Percentiles rank a stretch among this genome's conserved stretches.
Conservation (phyloP, 257 asterid species). For the Handroanthus guayacan region DNA sequence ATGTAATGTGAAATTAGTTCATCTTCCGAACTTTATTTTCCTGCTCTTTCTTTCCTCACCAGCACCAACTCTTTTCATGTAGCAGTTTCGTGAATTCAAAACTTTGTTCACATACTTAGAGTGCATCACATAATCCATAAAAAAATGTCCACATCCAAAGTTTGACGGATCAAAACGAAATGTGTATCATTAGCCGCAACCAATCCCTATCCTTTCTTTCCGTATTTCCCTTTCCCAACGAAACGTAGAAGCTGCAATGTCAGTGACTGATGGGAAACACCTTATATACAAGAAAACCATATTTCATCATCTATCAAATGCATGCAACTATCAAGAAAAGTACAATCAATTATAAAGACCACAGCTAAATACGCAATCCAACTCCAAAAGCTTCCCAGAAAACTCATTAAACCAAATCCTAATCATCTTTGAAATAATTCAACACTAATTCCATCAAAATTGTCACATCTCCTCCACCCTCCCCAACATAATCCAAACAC, state of each 20-base stretch:
- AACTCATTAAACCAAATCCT: slow-evolving; percentile 2
- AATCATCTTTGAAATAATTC: neutral
- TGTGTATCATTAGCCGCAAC: neutral
- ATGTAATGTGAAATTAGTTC: neutral
- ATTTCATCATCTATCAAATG: slow-evolving; percentile 16
- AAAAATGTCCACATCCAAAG: neutral
- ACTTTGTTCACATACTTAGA: neutral
- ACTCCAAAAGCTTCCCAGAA: neutral
- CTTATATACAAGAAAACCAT: neutral
- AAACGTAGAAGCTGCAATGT: neutral
- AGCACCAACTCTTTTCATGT: neutral
- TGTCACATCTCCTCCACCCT: neutral
- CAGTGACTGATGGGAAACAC: neutral
- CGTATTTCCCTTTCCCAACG: neutral
- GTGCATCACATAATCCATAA: neutral
- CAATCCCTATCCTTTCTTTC: neutral
- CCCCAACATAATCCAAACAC: neutral
- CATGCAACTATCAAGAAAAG: neutral
- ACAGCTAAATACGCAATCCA: neutral
- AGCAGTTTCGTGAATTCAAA: neutral
- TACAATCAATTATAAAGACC: neutral
- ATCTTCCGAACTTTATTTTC: neutral
- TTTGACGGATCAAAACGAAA: neutral
- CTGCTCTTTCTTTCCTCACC: neutral
- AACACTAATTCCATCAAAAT: neutral